phyloP scores from a whole-genome alignment of 257 asterid species.

The Jasminum sambac region DNA sequence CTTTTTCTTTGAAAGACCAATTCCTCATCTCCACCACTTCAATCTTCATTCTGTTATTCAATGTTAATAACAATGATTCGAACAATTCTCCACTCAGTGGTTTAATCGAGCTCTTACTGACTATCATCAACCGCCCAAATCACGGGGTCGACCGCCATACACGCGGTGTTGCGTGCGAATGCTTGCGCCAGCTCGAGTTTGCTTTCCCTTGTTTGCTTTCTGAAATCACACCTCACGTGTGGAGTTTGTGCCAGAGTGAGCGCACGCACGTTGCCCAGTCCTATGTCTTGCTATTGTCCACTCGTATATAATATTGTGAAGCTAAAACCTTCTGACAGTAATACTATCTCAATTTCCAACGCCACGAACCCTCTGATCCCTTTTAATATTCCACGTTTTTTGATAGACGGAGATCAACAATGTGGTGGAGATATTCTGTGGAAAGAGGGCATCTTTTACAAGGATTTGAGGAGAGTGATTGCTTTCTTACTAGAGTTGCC shows the following conservation, averaged over 20 bases:
- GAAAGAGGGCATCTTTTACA: constrained; percentile 53
- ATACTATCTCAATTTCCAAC: constrained; percentile 44
- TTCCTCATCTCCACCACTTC: constrained; percentile 71
- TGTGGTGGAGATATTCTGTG: constrained; percentile 34
- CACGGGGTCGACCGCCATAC: constrained; percentile 83
- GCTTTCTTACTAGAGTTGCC: constrained; percentile 84
- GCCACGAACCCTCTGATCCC: constrained; percentile 68
- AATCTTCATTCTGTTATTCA: constrained; percentile 37
- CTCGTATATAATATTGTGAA: constrained; percentile 49
- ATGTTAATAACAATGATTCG: constrained; percentile 16
- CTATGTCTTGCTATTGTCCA: constrained; percentile 61
- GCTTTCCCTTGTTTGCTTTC: constrained; percentile 83
- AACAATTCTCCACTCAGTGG: constrained; percentile 30
- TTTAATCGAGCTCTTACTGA: constrained; percentile 75
- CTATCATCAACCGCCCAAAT: constrained; percentile 81
- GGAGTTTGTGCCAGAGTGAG: constrained; percentile 81
- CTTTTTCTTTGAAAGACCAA: constrained; percentile 75
- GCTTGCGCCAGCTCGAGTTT: constrained; percentile 80
- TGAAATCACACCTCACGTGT: constrained; percentile 58
- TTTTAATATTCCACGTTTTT: constrained; percentile 59
- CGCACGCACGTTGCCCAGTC: constrained; percentile 82
- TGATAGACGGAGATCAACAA: constrained; percentile 37
- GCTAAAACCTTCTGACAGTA: constrained; percentile 43
- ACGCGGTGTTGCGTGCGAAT: constrained; percentile 82
- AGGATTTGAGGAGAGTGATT: constrained; percentile 77